Conservation (phyloP, 2,329 filamentous ascomycete genomes). For the Leptographium lundbergii region DNA sequence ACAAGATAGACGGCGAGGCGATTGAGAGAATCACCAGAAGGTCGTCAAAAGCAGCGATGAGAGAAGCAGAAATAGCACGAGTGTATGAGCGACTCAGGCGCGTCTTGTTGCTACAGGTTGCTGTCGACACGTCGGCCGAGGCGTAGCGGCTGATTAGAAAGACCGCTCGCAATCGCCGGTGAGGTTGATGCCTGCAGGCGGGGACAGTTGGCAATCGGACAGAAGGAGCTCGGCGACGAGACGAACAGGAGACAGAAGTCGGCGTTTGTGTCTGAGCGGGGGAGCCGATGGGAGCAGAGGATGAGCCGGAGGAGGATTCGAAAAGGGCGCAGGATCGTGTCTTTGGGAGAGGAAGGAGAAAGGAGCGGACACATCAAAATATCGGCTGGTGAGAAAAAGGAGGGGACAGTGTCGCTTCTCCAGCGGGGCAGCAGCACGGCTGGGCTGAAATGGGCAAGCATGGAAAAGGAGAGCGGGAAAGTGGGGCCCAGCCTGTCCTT, state of each 20-base stretch:
- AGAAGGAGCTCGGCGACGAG: slow-evolving; percentile 1
- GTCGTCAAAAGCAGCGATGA: not conserved
- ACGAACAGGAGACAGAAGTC: not conserved
- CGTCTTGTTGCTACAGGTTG: not conserved
- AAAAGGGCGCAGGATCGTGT: not conserved
- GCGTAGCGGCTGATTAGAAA: not conserved
- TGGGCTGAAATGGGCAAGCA: not conserved
- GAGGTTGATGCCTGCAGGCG: not conserved
- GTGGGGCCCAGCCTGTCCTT: not conserved
- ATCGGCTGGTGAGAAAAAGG: slow-evolving; percentile 5
- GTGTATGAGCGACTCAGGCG: not conserved
- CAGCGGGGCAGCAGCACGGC: slow-evolving; percentile 3
- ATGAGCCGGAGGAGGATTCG: not conserved
- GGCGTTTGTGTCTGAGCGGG: not conserved
- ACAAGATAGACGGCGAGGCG: not conserved
- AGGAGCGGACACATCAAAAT: not conserved
- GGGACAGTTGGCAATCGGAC: not conserved
- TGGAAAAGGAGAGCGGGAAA: slow-evolving; percentile 1
- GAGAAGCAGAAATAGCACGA: not conserved
- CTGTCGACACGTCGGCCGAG: not conserved
- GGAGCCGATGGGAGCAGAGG: not conserved
- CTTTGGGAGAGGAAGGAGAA: not conserved
- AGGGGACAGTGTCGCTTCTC: slow-evolving; percentile 4
- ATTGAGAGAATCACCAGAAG: not conserved
- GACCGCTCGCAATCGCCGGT: not conserved